These are phyloP conservation scores for Chalara sp. DNA, from an alignment of 2,329 filamentous ascomycete species.

Conservation along the genomic window DNA sequence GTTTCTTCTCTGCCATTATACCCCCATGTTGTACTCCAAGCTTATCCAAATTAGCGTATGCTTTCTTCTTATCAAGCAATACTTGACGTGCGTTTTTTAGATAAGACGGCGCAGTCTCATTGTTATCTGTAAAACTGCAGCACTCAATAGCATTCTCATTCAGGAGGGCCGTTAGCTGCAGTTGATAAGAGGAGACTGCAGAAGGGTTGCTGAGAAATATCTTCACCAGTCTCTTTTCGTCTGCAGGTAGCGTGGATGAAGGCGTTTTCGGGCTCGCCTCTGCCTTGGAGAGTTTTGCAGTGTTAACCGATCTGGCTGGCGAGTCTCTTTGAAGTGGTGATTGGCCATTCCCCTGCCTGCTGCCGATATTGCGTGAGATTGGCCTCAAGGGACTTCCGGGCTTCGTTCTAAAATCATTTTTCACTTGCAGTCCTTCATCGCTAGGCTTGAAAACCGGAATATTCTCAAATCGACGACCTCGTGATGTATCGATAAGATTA, in stretches of 20 bases:
- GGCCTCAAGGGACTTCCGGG: slow-evolving; percentile 20
- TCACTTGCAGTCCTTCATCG: slow-evolving; percentile 1
- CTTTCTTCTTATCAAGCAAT: slow-evolving; percentile 18
- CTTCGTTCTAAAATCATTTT: slow-evolving; percentile 9
- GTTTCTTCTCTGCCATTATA: slow-evolving; percentile 15
- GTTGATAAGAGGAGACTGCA: slow-evolving; percentile 13
- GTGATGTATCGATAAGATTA: slow-evolving; percentile 2
- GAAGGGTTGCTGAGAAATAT: slow-evolving; percentile 17
- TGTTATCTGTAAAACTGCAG: slow-evolving; percentile 18
- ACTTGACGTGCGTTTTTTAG: slow-evolving; percentile 18
- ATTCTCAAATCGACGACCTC: background rate
- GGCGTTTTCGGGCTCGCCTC: slow-evolving; percentile 16
- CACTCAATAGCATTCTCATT: slow-evolving; percentile 13
- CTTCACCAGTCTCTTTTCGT: slow-evolving; percentile 22
- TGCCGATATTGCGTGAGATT: slow-evolving; percentile 19
- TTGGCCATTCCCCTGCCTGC: slow-evolving; percentile 14
- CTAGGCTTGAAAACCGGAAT: slow-evolving; percentile 8
- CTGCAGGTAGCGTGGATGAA: slow-evolving; percentile 11
- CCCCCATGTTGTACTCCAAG: slow-evolving; percentile 7
- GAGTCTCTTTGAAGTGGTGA: slow-evolving; percentile 20
- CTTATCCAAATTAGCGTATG: slow-evolving; percentile 10
- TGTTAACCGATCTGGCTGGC: slow-evolving; percentile 11
- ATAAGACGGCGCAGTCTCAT: slow-evolving; percentile 11
- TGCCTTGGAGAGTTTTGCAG: slow-evolving; percentile 4
- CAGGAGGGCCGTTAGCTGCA: slow-evolving; percentile 14